These are phyloP conservation scores for Dunaliella primolecta DNA, from an alignment of 139 green algal genomes.

Conservation along the genomic window DNA sequence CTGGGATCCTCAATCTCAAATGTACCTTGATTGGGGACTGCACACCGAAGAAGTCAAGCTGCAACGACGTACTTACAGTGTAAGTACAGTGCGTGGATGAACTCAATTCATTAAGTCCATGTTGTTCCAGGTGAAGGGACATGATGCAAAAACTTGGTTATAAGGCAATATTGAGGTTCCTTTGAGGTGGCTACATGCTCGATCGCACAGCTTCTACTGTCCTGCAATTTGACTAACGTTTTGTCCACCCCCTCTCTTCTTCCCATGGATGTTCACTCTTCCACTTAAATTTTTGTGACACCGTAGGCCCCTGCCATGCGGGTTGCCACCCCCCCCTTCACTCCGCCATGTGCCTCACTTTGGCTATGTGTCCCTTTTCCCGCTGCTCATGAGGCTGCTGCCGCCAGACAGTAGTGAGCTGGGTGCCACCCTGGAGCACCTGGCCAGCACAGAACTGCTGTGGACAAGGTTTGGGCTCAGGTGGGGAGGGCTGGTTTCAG, in stretches of 20 bases:
- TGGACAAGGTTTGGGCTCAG: constrained; percentile 81
- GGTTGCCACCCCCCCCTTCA: constrained; percentile 30
- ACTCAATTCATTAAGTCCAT: not conserved
- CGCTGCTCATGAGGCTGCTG: constrained; percentile 83
- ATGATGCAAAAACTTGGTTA: too few species aligned
- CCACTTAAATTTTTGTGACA: too few species aligned
- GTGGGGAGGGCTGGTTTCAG: constrained; percentile 30
- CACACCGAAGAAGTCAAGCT: constrained; percentile 78
- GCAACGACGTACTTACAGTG: constrained; percentile 1
- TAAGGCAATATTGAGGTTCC: too few species aligned
- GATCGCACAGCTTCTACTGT: too few species aligned
- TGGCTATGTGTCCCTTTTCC: constrained; percentile 92
- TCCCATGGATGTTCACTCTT: too few species aligned
- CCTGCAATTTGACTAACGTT: too few species aligned
- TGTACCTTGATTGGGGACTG: constrained; percentile 84
- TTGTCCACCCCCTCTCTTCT: too few species aligned
- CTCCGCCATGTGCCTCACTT: constrained; percentile 73
- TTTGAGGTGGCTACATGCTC: too few species aligned
- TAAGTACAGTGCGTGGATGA: too few species aligned
- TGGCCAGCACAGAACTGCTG: constrained; percentile 56
- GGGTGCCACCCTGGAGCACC: constrained; percentile 50
- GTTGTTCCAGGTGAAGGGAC: not conserved
- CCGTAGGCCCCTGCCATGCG: constrained; percentile 27
- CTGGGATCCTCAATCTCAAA: constrained; percentile 43
- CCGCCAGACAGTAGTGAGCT: constrained; percentile 52